phyloP scores from a whole-genome alignment of 768 basidiomycete species.

The Podaxis sp. region DNA sequence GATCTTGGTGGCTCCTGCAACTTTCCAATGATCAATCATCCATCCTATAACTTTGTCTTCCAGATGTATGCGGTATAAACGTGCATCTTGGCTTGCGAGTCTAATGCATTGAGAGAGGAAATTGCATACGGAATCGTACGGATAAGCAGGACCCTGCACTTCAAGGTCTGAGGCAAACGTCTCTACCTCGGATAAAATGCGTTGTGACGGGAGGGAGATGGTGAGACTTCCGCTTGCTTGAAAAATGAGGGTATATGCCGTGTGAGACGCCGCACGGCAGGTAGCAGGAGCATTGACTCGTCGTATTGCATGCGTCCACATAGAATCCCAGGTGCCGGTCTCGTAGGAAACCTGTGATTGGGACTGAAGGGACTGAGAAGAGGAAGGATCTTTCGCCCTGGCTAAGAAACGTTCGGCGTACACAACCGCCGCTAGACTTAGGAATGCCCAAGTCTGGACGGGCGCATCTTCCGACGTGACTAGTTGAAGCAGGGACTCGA shows the following conservation, averaged over 20 bases:
- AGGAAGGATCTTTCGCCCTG: conserved; percentile 14
- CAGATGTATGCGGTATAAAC: conserved; percentile 80
- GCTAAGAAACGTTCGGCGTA: conserved; percentile 36
- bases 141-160: conserved; percentile 85
- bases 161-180: conserved; percentile 78
- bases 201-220: conserved; percentile 45
- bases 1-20: conserved; percentile 27
- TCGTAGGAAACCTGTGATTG: conserved; percentile 19
- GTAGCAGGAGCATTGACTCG: conserved; percentile 64
- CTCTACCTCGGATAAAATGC: conserved; percentile 73
- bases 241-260: conserved; percentile 50
- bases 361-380: conserved; percentile 10
- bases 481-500: conserved; percentile 54
- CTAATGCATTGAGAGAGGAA: conserved; percentile 71
- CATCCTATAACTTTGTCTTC: conserved; percentile 84
- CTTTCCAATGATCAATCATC: conserved; percentile 72
- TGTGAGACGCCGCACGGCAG: conserved; percentile 79
- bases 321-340: conserved; percentile 63
- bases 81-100: conserved; percentile 76
- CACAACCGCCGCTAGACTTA: conserved; percentile 76
- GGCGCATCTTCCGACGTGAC: conserved; percentile 60
- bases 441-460: conserved; percentile 83
- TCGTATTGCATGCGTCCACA: conserved; percentile 84
- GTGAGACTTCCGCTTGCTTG: conserved; percentile 10
- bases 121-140: conserved; percentile 86